Evolutionary conservation across 495 filamentous ascomycete species (phyloP).

Genomic region (Echria macrotheca): DNA sequence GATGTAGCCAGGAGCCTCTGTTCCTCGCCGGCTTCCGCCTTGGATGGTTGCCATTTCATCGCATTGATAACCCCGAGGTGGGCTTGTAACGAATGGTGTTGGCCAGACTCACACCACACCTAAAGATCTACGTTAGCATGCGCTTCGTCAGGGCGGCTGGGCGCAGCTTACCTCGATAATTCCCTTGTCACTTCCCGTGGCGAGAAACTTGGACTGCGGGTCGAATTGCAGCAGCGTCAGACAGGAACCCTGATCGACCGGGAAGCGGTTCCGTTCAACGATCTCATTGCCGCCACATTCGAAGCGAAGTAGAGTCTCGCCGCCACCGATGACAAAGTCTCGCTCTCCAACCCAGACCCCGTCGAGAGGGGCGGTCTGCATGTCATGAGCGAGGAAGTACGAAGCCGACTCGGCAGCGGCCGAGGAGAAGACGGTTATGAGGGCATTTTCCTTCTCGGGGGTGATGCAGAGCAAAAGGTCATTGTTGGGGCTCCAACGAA

Average conservation of each 20-base stretch:
- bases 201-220: constrained; percentile 36
- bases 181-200: constrained; percentile 47
- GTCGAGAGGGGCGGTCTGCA: constrained; percentile 43
- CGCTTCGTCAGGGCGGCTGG: no score
- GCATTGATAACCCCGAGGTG: constrained; percentile 45
- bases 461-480: constrained; percentile 51
- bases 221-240: constrained; percentile 48
- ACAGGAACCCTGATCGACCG: constrained; percentile 36
- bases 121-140: constrained; percentile 17
- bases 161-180: constrained; percentile 49
- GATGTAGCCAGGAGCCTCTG: constrained; percentile 49
- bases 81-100: constrained; percentile 41
- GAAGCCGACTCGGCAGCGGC: constrained; percentile 32
- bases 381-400: constrained; percentile 41
- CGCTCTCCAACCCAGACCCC: constrained; percentile 55
- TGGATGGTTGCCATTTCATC: constrained; percentile 48
- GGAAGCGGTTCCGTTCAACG: constrained; percentile 31
- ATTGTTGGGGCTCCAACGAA: constrained; percentile 57
- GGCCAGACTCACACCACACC: constrained; percentile 46
- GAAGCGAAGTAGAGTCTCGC: constrained; percentile 41
- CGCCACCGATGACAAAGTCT: constrained; percentile 57
- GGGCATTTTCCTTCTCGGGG: constrained; percentile 42
- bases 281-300: constrained; percentile 36
- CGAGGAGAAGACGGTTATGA: constrained; percentile 48
- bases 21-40: constrained; percentile 27